Conservation (phyloP, 2,329 filamentous ascomycete species). For the Pyricularia pennisetigena region DNA sequence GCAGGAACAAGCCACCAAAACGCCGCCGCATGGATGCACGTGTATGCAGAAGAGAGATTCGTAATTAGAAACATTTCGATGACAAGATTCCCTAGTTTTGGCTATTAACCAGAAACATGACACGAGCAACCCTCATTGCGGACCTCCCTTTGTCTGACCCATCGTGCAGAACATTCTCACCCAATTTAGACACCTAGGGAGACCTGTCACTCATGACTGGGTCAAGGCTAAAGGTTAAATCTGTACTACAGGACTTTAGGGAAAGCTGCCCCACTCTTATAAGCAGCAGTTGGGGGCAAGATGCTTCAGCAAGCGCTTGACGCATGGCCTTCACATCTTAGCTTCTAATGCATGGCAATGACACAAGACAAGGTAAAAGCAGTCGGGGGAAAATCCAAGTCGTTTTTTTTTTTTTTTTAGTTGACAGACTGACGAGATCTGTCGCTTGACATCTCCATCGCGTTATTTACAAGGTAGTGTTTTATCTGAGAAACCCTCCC, state of each 20-base stretch:
- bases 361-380: background rate
- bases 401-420: background rate
- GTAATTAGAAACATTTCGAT: no score
- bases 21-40: background rate
- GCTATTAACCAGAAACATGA: background rate
- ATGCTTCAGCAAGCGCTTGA: background rate
- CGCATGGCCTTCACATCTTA: background rate
- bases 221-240: no score
- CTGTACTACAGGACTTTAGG: no score
- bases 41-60: no score
- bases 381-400: background rate
- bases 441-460: background rate
- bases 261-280: background rate
- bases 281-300: background rate
- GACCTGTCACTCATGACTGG: background rate
- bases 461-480: background rate
- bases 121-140: background rate
- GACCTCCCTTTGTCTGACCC: background rate
- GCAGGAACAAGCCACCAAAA: background rate
- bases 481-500: background rate
- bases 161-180: background rate
- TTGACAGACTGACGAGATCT: background rate
- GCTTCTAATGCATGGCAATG: no score
- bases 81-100: no score
- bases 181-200: background rate